Percentiles rank a stretch among this genome's conserved stretches.
These are phyloP conservation scores for Artomyces pyxidatus DNA, from an alignment of 768 basidiomycete genomes.

Conservation along the genomic window DNA sequence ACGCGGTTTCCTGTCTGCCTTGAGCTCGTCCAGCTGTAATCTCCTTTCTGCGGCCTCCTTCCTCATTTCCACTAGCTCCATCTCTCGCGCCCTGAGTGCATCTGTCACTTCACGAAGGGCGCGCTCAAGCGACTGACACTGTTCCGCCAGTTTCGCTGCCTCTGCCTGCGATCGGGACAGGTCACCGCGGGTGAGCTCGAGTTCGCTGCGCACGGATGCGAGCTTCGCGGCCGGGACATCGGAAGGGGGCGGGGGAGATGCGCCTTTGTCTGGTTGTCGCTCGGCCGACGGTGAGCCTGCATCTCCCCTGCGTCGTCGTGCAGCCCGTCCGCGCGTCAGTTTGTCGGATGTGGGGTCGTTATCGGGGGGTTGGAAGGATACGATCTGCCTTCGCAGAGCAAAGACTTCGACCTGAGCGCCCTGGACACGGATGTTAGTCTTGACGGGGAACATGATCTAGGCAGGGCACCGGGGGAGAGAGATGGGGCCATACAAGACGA, in stretches of 20 bases:
- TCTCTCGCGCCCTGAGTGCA: constrained; percentile 45
- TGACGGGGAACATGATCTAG: constrained; percentile 15
- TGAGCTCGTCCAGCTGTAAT: background rate
- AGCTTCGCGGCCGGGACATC: constrained; percentile 9
- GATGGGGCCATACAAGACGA: constrained; percentile 4
- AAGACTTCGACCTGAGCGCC: constrained; percentile 16
- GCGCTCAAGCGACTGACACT: constrained; percentile 53
- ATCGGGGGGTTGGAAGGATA: constrained; percentile 9
- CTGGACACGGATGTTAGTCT: constrained; percentile 17
- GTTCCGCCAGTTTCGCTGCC: constrained; percentile 49
- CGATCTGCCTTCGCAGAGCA: constrained; percentile 12
- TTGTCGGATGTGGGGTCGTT: constrained; percentile 13
- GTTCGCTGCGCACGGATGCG: constrained; percentile 44
- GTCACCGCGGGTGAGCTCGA: constrained; percentile 44
- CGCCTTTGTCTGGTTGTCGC: constrained; percentile 8
- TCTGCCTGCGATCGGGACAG: constrained; percentile 48
- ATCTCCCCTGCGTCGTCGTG: constrained; percentile 16
- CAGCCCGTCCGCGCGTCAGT: constrained; percentile 16
- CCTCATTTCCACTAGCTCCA: constrained; percentile 50
- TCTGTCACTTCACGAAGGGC: constrained; percentile 59
- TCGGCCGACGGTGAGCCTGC: constrained; percentile 15
- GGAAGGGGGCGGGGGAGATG: constrained; percentile 8
- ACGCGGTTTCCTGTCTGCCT: constrained; percentile 12
- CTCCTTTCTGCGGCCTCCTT: constrained; percentile 12
- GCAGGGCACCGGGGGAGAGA: background rate